Percentiles rank a stretch among this genome's conserved stretches.
Conservation (phyloP, 2,329 filamentous ascomycete species). For the Fusarium hostae region DNA sequence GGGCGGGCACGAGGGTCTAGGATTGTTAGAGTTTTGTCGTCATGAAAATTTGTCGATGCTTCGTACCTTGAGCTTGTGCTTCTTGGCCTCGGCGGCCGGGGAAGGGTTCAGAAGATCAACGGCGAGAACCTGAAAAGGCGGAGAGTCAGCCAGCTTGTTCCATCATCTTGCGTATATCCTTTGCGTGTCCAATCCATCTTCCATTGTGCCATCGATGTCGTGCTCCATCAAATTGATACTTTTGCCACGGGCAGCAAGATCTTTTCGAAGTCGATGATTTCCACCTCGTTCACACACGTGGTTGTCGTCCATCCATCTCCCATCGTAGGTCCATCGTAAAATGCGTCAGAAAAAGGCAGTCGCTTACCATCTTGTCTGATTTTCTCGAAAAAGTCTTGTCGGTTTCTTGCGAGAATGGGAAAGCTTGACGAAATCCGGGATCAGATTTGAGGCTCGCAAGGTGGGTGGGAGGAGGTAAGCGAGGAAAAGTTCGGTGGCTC, state of each 20-base stretch:
- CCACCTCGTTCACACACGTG: slow-evolving; percentile 32
- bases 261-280: slow-evolving; percentile 28
- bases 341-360: slow-evolving; percentile 38
- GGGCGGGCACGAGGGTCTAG: slow-evolving; percentile 91
- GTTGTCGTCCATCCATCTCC: slow-evolving; percentile 33
- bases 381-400: slow-evolving; percentile 56
- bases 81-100: slow-evolving; percentile 96
- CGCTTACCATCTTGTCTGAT: slow-evolving; percentile 77
- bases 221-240: slow-evolving; percentile 34
- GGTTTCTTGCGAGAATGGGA: slow-evolving; percentile 59
- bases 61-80: slow-evolving; percentile 99
- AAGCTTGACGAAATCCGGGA: slow-evolving; percentile 65
- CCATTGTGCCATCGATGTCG: slow-evolving; percentile 12
- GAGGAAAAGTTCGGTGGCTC: slow-evolving; percentile 62
- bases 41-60: slow-evolving; percentile 27
- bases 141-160: slow-evolving; percentile 59
- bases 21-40: slow-evolving; percentile 41
- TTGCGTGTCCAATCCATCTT: slow-evolving; percentile 23
- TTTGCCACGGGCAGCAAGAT: slow-evolving; percentile 28
- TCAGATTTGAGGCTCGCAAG: slow-evolving; percentile 66
- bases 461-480: slow-evolving; percentile 58
- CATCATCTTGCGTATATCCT: slow-evolving; percentile 29
- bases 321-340: slow-evolving; percentile 37
- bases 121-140: slow-evolving; percentile 86
- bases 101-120: slow-evolving; percentile 99